Evolutionary conservation across 1,284 basidiomycete genomes (phyloP).

Genomic region (Melampsora occidentalis): DNA sequence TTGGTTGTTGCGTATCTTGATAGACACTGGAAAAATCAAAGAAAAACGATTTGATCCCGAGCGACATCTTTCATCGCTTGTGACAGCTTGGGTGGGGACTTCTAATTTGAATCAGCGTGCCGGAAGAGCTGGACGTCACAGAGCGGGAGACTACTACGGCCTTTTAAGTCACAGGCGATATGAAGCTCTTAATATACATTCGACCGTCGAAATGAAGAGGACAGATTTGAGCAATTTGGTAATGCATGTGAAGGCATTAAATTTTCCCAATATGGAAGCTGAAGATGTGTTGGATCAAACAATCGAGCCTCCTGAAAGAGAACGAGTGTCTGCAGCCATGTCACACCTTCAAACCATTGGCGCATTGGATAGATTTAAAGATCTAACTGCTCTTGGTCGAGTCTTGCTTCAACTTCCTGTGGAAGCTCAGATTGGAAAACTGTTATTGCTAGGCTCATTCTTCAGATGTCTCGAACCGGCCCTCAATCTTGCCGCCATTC

Average conservation of each 20-base stretch:
- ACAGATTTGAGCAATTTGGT: conserved; percentile 69
- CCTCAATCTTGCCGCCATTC: conserved; percentile 80
- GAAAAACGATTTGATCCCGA: conserved; percentile 91
- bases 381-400: conserved; percentile 80
- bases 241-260: conserved; percentile 96
- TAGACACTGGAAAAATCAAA: conserved; percentile 79
- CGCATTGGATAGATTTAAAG: conserved; percentile 73
- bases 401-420: conserved; percentile 86
- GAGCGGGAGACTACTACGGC: conserved; percentile 86
- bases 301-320: conserved; percentile 83
- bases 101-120: conserved; percentile 93
- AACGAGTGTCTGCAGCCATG: conserved; percentile 78
- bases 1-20: background rate
- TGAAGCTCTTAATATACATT: conserved; percentile 69
- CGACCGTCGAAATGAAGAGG: conserved; percentile 94
- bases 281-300: conserved; percentile 80
- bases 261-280: conserved; percentile 80
- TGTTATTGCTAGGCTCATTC: conserved; percentile 86
- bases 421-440: conserved; percentile 82
- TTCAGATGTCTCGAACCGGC: conserved; percentile 90
- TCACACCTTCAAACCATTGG: conserved; percentile 78
- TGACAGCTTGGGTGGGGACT: conserved; percentile 83
- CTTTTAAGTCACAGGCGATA: conserved; percentile 70
- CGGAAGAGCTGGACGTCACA: conserved; percentile 88
- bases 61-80: conserved; percentile 77